Evolutionary conservation across 441 rosid species (phyloP), one percentile per base, ranked within the genome.

Genomic region (Theobroma grandiflorum): DNA sequence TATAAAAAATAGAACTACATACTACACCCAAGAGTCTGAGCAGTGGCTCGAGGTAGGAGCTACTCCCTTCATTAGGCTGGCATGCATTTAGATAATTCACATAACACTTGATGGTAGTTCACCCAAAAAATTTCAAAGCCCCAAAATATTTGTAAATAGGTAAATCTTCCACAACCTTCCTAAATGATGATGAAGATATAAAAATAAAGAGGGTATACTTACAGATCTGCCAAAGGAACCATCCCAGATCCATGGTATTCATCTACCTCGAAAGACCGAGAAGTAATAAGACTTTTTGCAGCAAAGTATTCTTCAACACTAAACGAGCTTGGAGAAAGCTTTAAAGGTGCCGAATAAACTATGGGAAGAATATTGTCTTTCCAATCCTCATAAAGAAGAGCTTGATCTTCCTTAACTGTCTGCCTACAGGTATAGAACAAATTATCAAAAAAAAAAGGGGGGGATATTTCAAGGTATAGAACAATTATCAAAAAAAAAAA

Each of bases 221-320:
- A 96, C 97, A 96, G 89, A 82, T 96, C 99, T 15, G 98, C 98
- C 84, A 94, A 86, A 83, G 99, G 99, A 69, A 96, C 98, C 97
- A 94, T 92, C 53, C 98, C 97, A 75, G 35, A 87, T 75, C 97
- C 98, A 90, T 96, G 94, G 81, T 85, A 90, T 16, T 89, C 91
- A 82, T 96, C 97, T 16, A 96, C 90, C 86, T 88, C 85, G 67
- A 96, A 96, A 31, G 97, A 88, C 40, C 98, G 88, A n/a, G 98
- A 96, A 79, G 98, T 89, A 78, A 94, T 78, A 2, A 96, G 87
- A 81, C 91, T 92, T 83, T 87, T 94, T 0, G 90, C 97, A 18
- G 91, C 91, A 76, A 93, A 88, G 84, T 90, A 95, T 61, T 89
- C 90, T 50, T 91, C 89, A 52, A 86, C 84, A 8, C 92, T 90